These are phyloP conservation scores for Parasitella parasitica DNA, from an alignment of 371 early-diverging fungal species.

Conservation along the genomic window DNA sequence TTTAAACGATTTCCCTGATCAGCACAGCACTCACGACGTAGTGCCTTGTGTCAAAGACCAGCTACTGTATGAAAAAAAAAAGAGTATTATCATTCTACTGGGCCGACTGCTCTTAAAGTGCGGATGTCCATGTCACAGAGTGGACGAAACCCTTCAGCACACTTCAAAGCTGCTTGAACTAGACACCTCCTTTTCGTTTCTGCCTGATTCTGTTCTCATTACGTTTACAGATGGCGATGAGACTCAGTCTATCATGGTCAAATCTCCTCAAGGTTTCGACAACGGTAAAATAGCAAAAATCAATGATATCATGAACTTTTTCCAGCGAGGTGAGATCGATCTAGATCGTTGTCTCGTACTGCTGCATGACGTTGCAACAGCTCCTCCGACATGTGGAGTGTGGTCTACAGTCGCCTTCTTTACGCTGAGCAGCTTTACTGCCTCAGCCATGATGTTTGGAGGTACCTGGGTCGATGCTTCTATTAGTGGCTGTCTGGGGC, in stretches of 20 bases:
- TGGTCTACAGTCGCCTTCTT: constrained; percentile 24
- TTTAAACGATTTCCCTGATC: not conserved
- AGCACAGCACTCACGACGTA: not conserved
- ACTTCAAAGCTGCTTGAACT: constrained; percentile 25
- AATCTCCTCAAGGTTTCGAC: constrained; percentile 37
- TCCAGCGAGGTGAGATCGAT: constrained; percentile 20
- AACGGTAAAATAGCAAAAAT: constrained; percentile 40
- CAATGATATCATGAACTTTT: constrained; percentile 35
- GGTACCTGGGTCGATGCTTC: constrained; percentile 44
- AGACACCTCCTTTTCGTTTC: constrained; percentile 36
- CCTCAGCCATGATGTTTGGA: constrained; percentile 34
- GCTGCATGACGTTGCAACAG: constrained; percentile 27
- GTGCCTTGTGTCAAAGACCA: constrained; percentile 1
- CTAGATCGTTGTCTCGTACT: constrained; percentile 28
- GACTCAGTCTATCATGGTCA: constrained; percentile 42
- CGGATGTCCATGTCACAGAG: constrained; percentile 48
- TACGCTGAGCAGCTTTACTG: constrained; percentile 29
- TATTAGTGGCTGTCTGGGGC: constrained; percentile 30
- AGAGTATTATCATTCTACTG: constrained; percentile 30
- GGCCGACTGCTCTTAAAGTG: constrained; percentile 38
- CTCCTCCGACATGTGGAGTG: constrained; percentile 38
- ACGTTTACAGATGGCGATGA: constrained; percentile 21
- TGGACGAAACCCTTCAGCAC: constrained; percentile 40
- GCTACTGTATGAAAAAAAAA: constrained; percentile 28
- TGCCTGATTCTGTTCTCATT: constrained; percentile 44